These are phyloP conservation scores for Plantago elongata DNA, from an alignment of 257 asterid genomes.

Conservation along the genomic window DNA sequence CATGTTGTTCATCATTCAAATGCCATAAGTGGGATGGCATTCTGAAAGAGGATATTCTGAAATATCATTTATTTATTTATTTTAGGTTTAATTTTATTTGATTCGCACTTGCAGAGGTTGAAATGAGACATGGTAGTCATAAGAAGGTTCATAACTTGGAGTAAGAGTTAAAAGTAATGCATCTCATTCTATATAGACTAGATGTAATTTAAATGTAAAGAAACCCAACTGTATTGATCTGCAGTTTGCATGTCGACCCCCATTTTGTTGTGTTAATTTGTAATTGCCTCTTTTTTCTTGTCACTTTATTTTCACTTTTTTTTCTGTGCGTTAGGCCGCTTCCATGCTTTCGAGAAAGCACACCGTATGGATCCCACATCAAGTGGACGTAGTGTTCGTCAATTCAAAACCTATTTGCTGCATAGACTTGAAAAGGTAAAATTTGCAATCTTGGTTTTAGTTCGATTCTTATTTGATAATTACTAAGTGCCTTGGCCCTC, in stretches of 20 bases:
- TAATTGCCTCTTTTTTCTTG: background rate
- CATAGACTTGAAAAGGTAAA: slow-evolving; percentile 79
- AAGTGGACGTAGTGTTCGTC: slow-evolving; percentile 93
- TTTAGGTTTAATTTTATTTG: too few species aligned
- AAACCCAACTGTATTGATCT: background rate
- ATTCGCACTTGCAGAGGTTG: too few species aligned
- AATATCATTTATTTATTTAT: too few species aligned
- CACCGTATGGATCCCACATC: slow-evolving; percentile 82
- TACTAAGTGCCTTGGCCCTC: background rate
- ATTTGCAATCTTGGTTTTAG: slow-evolving; percentile 20
- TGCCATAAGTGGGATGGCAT: too few species aligned
- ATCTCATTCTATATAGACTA: too few species aligned
- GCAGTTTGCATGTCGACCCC: background rate
- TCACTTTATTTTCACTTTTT: background rate
- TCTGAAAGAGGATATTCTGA: too few species aligned
- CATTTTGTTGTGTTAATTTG: background rate
- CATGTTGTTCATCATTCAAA: too few species aligned
- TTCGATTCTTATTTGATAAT: slow-evolving; percentile 5
- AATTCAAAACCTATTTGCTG: slow-evolving; percentile 83
- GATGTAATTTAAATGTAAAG: too few species aligned
- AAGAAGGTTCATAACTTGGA: too few species aligned
- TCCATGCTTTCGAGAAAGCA: slow-evolving; percentile 95
- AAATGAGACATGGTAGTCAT: too few species aligned
- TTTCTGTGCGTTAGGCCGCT: slow-evolving; percentile 59
- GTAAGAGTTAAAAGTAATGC: too few species aligned